Evolutionary conservation across 2,329 filamentous ascomycete genomes (phyloP), one percentile per base, ranked within the genome.

Genomic region (Aspergillus pseudoterreus): DNA sequence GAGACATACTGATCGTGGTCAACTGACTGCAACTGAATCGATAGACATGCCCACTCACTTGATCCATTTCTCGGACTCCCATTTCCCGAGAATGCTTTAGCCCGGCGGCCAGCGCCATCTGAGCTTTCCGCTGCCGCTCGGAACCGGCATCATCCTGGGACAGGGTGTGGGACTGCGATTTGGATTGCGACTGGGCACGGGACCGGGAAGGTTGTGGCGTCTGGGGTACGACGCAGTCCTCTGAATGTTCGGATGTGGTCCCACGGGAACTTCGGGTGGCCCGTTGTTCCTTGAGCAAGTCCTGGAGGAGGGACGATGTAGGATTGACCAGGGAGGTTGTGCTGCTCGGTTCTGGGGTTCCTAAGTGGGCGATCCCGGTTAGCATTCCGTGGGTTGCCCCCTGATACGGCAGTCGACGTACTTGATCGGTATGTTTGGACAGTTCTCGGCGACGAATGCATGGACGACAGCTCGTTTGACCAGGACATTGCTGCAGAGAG

Each of bases 21-120:
- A 67, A 52, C 12, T 43, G 42, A 32, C 42, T 17, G 11, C 45
- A 12, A 14, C 10, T 21, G 15, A 27, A 19, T 14, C 42, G 15
- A 22, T 21, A 9, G n/a, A 24, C 6, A 24, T 17, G 27, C 14
- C 5, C 45, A 62, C 67, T 53, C 51, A 73, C 72, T 58, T 73
- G 64, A 51, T 73, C 70, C 66, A 71, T 74, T 57, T 74, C 72
- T 33, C 71, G 63, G 27, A 75, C 61, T 2, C 70, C 72, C 71
- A 74, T 74, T 35, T 73, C 70, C 35, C 62, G 65, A 1, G 71
- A 67, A 27, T 70, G 65, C 44, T 65, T 67, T 15, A 66, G 56
- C 6, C 66, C 66, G 2, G 64, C 60, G 10, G 65, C 58, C 14
- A 68, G 53, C 6, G 63, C 59, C 43, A 61, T 65, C 45, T 59